Evolutionary conservation across 2,329 filamentous ascomycete species (phyloP).

Genomic region (Colletotrichum cordylinicola): DNA sequence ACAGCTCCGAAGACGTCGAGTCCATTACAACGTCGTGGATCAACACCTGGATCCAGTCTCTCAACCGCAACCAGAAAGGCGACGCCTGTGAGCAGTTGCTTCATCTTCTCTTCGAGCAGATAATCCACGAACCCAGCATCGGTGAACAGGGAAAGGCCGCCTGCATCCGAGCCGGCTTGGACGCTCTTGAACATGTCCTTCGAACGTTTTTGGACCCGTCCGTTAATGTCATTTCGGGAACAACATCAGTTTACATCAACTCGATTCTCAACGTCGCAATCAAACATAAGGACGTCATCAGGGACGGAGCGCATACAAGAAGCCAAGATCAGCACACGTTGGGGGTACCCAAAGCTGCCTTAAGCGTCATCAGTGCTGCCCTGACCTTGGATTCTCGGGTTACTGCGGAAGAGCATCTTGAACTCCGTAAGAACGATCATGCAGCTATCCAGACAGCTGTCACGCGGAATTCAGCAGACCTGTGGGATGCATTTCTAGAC

Average conservation of each 20-base stretch:
- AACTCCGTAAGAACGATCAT: constrained; percentile 21
- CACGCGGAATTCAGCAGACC: constrained; percentile 72
- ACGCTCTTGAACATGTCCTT: constrained; percentile 62
- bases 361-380: constrained; percentile 58
- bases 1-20: constrained; percentile 51
- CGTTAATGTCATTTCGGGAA: constrained; percentile 46
- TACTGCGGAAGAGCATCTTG: constrained; percentile 42
- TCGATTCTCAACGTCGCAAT: constrained; percentile 70
- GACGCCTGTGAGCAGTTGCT: constrained; percentile 83
- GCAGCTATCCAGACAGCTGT: constrained; percentile 67
- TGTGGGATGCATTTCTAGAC: constrained; percentile 80
- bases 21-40: constrained; percentile 81
- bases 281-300: constrained; percentile 66
- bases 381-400: constrained; percentile 50
- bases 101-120: constrained; percentile 73
- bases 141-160: constrained; percentile 63
- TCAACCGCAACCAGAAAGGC: constrained; percentile 76
- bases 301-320: constrained; percentile 50
- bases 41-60: constrained; percentile 75
- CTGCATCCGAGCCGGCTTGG: constrained; percentile 70
- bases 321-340: constrained; percentile 41
- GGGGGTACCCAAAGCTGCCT: constrained; percentile 53
- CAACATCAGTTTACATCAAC: constrained; percentile 67
- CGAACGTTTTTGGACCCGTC: constrained; percentile 57
- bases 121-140: constrained; percentile 59